A percentile compares a stretch with the other conserved stretches of the same genome.
Evolutionary conservation across 768 basidiomycete species (phyloP).

Genomic region (Chalciporus chontae): DNA sequence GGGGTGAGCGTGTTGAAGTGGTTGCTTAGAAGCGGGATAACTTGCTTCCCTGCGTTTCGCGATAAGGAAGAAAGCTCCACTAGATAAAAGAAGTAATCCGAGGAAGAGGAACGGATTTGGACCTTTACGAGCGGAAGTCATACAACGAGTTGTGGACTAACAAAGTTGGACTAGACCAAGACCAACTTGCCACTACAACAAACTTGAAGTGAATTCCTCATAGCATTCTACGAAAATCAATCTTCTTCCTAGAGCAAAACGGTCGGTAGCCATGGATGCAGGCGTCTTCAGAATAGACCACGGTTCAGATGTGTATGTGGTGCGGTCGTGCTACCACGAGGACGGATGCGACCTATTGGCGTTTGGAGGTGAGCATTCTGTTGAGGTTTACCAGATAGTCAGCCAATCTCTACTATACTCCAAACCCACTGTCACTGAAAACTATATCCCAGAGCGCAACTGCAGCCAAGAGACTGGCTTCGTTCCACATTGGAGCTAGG

Average conservation of each 20-base stretch:
- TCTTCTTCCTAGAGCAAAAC: not conserved
- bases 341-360: conserved; percentile 69
- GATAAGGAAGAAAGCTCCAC: conserved; percentile 53
- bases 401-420: conserved; percentile 24
- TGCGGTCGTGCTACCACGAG: conserved; percentile 60
- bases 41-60: conserved; percentile 54
- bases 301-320: conserved; percentile 54
- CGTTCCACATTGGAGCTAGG: conserved; percentile 62
- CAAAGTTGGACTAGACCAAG: no score
- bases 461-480: conserved; percentile 51
- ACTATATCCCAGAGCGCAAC: conserved; percentile 36
- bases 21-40: conserved; percentile 58
- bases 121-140: conserved; percentile 27
- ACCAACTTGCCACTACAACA: no score
- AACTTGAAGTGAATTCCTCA: not conserved
- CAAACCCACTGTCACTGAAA: conserved; percentile 8
- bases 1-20: conserved; percentile 60
- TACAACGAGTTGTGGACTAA: not conserved
- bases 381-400: conserved; percentile 66
- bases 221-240: not conserved
- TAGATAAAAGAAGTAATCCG: conserved; percentile 53
- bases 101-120: conserved; percentile 66
- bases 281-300: conserved; percentile 52
- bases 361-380: conserved; percentile 67
- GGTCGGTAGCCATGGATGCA: conserved; percentile 38